Base-by-base conservation (phyloP, 192 early-diverging fungal species). In the Powellomyces hirtus region DNA sequence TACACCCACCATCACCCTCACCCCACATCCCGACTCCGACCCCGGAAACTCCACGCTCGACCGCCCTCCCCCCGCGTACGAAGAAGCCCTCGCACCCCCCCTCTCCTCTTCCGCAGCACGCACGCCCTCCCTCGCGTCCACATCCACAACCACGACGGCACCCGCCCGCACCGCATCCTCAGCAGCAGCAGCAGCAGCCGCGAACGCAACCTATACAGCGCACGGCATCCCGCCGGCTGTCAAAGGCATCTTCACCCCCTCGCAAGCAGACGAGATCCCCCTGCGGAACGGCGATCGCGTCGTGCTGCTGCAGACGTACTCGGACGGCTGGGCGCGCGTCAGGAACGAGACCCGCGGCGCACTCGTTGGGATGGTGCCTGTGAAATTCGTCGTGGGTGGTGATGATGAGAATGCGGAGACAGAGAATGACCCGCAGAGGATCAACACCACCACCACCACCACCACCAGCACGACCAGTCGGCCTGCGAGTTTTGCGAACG, bases 281-380 rank as follows among this genome's bases (percentile, higher is more conserved):
- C 52, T 66, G 26, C 51, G 40, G 3, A 66, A 66, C 6, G 64
- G 64, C 30, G 64, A 66, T 55, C 18, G 16, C 10, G 64, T 66
- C 11, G 20, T n/a, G n/a, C 20, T 66, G 4, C 33, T 66, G 1
- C 51, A 36, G 34, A 7, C 18, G 34, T 66, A 38, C 35, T 18
- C n/a, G 0, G 64, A 66, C 29, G 64, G 64, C 36, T 66, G 64
- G 64, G 30, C 34, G 4, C 50, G 52, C n/a, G 52, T 66, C 20
- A 27, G 50, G 3, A 66, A 66, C 36, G 22, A 11, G 45, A 29
- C 64, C 10, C 13, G 51, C 31, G 50, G 51, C 7, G 64, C 22
- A 14, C 30, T 10, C 10, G 50, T 56, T 14, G 64, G 64, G 18
- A 55, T 66, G 46, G 64, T 66, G 7, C 64, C 64, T 2, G 29